Conservation (phyloP, 2,329 filamentous ascomycete genomes). For the Fusarium tricinctum region DNA sequence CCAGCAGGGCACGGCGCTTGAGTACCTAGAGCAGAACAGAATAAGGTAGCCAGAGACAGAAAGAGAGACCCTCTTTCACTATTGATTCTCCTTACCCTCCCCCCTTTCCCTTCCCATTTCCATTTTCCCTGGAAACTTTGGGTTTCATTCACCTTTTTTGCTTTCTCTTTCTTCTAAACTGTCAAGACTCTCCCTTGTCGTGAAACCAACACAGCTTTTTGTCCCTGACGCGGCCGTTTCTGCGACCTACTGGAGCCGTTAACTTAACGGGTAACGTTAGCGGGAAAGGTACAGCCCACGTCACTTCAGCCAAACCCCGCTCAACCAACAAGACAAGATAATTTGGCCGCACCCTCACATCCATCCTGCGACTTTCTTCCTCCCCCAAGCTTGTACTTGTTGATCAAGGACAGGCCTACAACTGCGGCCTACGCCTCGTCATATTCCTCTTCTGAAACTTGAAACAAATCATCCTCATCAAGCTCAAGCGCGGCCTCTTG, state of each 20-base stretch:
- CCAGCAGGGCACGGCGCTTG: slow-evolving; percentile 32
- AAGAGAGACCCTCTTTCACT: slow-evolving; percentile 24
- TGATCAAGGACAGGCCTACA: slow-evolving; percentile 25
- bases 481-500: slow-evolving; percentile 20
- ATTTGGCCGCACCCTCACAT: slow-evolving; percentile 9
- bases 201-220: slow-evolving; percentile 18
- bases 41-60: not conserved
- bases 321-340: slow-evolving; percentile 40
- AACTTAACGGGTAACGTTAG: slow-evolving; percentile 7
- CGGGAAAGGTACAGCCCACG: slow-evolving; percentile 35
- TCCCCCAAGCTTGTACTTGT: slow-evolving; percentile 14
- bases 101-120: not conserved
- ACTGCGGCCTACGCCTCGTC: slow-evolving; percentile 10
- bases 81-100: slow-evolving; percentile 12
- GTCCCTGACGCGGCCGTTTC: slow-evolving; percentile 51
- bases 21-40: slow-evolving; percentile 1
- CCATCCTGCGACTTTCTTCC: slow-evolving; percentile 6
- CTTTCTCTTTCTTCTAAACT: not conserved
- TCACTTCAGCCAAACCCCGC: slow-evolving; percentile 44
- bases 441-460: slow-evolving; percentile 14
- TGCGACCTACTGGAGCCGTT: slow-evolving; percentile 48
- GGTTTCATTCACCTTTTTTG: not conserved
- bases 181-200: slow-evolving; percentile 15
- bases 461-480: slow-evolving; percentile 16
- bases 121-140: not conserved